Evolutionary conservation across 2,329 filamentous ascomycete genomes (phyloP).

Genomic region (Trichoderma sp.): DNA sequence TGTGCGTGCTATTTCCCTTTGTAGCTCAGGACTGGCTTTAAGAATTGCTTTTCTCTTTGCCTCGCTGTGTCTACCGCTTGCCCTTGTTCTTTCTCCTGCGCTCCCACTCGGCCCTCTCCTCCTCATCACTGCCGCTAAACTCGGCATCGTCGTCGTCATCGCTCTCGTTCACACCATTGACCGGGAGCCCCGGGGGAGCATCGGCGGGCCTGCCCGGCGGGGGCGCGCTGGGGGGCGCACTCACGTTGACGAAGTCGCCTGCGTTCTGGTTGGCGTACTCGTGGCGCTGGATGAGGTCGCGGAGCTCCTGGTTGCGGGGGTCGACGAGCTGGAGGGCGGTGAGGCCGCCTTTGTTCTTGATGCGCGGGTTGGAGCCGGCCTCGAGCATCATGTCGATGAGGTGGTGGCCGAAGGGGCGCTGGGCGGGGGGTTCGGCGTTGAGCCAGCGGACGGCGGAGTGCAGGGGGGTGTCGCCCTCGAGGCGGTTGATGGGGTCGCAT

Average conservation of each 20-base stretch:
- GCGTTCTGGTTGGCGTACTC: constrained; percentile 62
- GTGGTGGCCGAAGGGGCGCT: constrained; percentile 62
- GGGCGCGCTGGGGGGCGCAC: constrained; percentile 24
- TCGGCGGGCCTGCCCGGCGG: constrained; percentile 23
- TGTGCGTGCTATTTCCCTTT: not conserved
- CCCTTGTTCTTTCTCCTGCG: constrained; percentile 42
- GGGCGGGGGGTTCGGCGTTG: constrained; percentile 62
- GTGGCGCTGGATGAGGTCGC: constrained; percentile 64
- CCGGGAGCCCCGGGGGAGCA: too few species aligned
- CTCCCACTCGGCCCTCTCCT: constrained; percentile 62
- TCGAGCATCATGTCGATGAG: constrained; percentile 80
- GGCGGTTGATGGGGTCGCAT: constrained; percentile 72
- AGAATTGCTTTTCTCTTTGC: too few species aligned
- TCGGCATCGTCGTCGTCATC: constrained; percentile 55
- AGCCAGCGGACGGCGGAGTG: constrained; percentile 76
- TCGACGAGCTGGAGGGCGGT: constrained; percentile 72
- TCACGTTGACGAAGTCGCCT: constrained; percentile 53
- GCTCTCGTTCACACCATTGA: constrained; percentile 23
- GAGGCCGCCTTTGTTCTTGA: constrained; percentile 69
- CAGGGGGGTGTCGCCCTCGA: constrained; percentile 74
- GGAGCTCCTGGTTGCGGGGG: constrained; percentile 62
- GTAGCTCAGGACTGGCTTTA: not conserved
- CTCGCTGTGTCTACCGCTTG: not conserved
- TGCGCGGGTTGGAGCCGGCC: constrained; percentile 61
- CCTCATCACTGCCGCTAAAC: constrained; percentile 63